phyloP scores from a whole-genome alignment of 352 stramenopile genomes.

The Peronospora farinosa region DNA sequence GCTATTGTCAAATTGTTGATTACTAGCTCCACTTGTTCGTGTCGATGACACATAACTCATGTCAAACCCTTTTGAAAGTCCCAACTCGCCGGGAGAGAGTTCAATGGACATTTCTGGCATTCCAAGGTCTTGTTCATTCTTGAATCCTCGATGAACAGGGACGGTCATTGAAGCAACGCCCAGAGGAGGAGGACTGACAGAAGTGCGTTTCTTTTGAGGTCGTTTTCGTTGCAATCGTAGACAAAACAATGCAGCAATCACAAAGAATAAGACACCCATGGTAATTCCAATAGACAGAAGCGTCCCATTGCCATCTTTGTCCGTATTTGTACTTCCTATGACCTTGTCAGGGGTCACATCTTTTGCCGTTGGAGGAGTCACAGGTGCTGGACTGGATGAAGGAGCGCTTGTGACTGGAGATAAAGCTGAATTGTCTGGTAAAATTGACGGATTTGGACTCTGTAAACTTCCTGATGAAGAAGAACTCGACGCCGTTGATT shows the following conservation, averaged over 20 bases:
- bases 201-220: constrained; percentile 9
- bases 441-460: background rate
- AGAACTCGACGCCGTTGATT: background rate
- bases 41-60: constrained; percentile 29
- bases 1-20: constrained; percentile 17
- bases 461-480: background rate
- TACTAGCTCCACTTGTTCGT: constrained; percentile 21
- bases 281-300: constrained; percentile 26
- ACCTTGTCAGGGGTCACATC: no score
- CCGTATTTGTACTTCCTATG: background rate
- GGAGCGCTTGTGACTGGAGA: background rate
- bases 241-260: constrained; percentile 25
- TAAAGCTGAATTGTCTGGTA: background rate
- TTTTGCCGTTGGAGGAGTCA: background rate
- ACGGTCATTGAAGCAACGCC: constrained; percentile 17
- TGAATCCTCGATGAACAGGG: constrained; percentile 25
- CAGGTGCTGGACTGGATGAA: background rate
- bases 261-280: constrained; percentile 25
- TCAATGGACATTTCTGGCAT: constrained; percentile 42
- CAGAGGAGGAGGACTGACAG: constrained; percentile 1
- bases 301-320: background rate
- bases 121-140: constrained; percentile 28
- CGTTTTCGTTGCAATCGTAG: constrained; percentile 15
- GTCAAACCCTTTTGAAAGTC: constrained; percentile 27
- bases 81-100: constrained; percentile 25